These are phyloP conservation scores for Echinosphaeria canescens DNA, from an alignment of 2,329 filamentous ascomycete species.

Conservation along the genomic window DNA sequence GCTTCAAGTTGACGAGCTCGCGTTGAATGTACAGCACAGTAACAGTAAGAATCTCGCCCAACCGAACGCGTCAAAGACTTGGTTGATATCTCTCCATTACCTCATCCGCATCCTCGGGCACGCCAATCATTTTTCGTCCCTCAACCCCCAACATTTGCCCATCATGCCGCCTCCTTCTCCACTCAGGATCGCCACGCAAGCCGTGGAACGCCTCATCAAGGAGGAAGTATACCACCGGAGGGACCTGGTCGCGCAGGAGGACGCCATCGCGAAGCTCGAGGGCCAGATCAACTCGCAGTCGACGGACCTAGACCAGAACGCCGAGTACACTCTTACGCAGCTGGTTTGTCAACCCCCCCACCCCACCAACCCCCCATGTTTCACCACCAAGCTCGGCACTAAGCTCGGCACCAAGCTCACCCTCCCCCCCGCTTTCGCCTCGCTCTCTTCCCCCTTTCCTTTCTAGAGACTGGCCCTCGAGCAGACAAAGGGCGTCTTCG, in stretches of 20 bases:
- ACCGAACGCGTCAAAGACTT: conserved; percentile 1
- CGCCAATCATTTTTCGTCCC: background rate
- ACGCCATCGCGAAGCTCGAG: conserved; percentile 46
- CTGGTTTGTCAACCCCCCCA: conserved; percentile 43
- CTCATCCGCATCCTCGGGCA: background rate
- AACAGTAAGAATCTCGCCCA: no score
- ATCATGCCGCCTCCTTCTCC: conserved; percentile 59
- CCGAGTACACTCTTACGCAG: conserved; percentile 61
- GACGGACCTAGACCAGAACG: conserved; percentile 46
- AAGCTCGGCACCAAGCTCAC: no score
- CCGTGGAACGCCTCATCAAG: conserved; percentile 69
- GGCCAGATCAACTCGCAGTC: conserved; percentile 27
- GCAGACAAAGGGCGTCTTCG: conserved; percentile 73
- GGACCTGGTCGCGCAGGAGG: conserved; percentile 57
- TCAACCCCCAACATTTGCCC: background rate
- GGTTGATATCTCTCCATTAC: background rate
- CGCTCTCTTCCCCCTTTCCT: background rate
- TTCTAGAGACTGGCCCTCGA: conserved; percentile 55
- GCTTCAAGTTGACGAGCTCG: no score
- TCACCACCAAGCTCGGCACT: no score
- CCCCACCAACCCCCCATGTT: no score
- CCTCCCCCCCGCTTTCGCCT: no score
- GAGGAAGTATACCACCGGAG: conserved; percentile 82
- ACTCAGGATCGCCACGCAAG: conserved; percentile 59
- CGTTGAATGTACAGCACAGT: no score